Evolutionary conservation across 2,329 filamentous ascomycete species (phyloP).

Genomic region (Zasmidium angulare): DNA sequence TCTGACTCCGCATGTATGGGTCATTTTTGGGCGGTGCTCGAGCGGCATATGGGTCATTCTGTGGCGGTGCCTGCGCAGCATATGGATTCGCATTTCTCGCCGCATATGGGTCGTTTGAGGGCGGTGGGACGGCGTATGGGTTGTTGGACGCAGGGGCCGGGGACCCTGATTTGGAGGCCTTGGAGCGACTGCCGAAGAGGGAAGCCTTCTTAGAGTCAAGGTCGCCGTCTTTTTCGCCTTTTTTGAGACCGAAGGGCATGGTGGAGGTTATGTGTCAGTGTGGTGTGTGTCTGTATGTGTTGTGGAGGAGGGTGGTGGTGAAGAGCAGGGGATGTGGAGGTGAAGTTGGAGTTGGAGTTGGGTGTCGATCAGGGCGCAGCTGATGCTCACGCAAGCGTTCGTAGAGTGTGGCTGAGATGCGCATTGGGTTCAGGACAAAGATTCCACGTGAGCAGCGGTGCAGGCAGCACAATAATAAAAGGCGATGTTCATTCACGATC

Average conservation of each 20-base stretch:
- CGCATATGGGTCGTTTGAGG: conserved; percentile 26
- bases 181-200: conserved; percentile 59
- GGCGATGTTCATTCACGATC: background rate
- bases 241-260: conserved; percentile 5
- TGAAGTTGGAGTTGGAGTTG: background rate
- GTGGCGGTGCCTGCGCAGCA: conserved; percentile 18
- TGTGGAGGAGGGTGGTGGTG: background rate
- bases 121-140: conserved; percentile 55
- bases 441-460: background rate
- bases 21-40: conserved; percentile 25
- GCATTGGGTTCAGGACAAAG: background rate
- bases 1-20: conserved; percentile 30
- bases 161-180: conserved; percentile 51
- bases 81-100: conserved; percentile 35
- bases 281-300: background rate
- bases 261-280: background rate
- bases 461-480: background rate
- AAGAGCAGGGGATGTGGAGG: background rate
- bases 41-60: conserved; percentile 32
- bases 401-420: background rate
- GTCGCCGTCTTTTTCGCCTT: conserved; percentile 47
- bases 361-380: background rate
- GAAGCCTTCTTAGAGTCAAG: conserved; percentile 55
- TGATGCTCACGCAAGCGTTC: background rate
- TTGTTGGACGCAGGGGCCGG: conserved; percentile 46